phyloP scores from a whole-genome alignment of 257 asterid species.

The Fraxinus americana region DNA sequence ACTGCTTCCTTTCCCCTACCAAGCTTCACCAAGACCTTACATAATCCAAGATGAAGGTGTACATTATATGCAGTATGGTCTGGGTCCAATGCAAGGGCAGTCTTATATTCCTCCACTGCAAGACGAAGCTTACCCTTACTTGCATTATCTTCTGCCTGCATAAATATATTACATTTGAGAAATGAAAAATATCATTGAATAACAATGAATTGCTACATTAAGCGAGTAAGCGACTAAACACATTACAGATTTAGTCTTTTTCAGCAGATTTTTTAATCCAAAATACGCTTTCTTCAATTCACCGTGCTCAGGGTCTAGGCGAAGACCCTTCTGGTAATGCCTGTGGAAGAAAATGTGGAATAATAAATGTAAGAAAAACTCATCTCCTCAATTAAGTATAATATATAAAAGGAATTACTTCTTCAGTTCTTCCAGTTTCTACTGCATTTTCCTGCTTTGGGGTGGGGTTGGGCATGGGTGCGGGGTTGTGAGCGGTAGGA shows the following conservation, averaged over 20 bases:
- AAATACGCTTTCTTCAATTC: slow-evolving; percentile 90
- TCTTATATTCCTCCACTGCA: slow-evolving; percentile 79
- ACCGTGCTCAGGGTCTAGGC: slow-evolving; percentile 85
- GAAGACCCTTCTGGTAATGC: slow-evolving; percentile 96
- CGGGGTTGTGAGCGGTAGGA: background rate
- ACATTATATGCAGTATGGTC: slow-evolving; percentile 73
- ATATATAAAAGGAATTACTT: background rate
- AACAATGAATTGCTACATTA: background rate
- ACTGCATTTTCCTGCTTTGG: slow-evolving; percentile 13
- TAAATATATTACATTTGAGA: slow-evolving; percentile 19
- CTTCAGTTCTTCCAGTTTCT: background rate
- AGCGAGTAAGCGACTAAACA: background rate
- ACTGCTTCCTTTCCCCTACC: slow-evolving; percentile 90
- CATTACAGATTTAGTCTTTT: slow-evolving; percentile 81
- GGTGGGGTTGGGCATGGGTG: slow-evolving; percentile 2
- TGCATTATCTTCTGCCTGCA: slow-evolving; percentile 93
- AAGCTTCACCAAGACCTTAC: slow-evolving; percentile 87
- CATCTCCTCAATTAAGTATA: background rate
- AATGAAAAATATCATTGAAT: background rate
- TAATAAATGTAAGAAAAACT: slow-evolving; percentile 8
- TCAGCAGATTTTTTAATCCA: slow-evolving; percentile 82
- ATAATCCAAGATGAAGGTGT: slow-evolving; percentile 82
- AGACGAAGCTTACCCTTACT: slow-evolving; percentile 83
- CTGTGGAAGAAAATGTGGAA: slow-evolving; percentile 40
- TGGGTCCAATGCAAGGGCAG: slow-evolving; percentile 84